Evolutionary conservation across 495 filamentous ascomycete genomes (phyloP), one percentile per base, ranked within the genome.

Genomic region (Polyplosphaeria fusca): DNA sequence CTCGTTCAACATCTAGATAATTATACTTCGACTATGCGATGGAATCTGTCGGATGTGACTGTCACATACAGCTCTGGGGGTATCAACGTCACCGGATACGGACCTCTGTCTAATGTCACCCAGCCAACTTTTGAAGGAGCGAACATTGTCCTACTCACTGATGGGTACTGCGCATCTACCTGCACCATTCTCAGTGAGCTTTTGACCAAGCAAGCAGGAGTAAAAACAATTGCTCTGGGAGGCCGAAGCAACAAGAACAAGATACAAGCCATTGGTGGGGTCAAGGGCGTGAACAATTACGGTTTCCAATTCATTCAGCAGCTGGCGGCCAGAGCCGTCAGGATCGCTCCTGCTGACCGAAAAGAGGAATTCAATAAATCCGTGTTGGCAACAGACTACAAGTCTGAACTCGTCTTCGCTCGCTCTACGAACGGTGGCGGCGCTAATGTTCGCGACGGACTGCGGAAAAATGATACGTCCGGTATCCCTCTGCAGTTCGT

Each of bases 141-240:
- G 9, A 60, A 72, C 52, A 69, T 72, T 44, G 58, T 70, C 16
- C 46, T 72, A 23, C 55, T 72, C 42, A 61, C 61, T 23, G 83
- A 87, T 65, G 83, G 85, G 40, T 76, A 77, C 59, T 88, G 85
- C 68, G 79, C 76, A 24, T 85, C 81, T 2, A 83, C 82, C 1
- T 88, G 84, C 70, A 77, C 79, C 3, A 68, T 85, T 56, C 81
- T 85, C 67, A 68, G 70, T 40, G 76, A 81, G 37, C 72, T 84
- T 38, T 74, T 86, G 68, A 71, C 75, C 2, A 69, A 76, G 50
- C 74, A 79, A 60, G 81, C 72, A 13, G 74, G 75, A 24, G 79
- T 88, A 1, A 79, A 79, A 61, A 79, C 78, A 23, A 77, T 87
- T 41, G 77, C 77, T 1, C 69, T 86, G 27, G 84, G 85, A 16